Percentiles rank a stretch among this genome's conserved stretches.
Evolutionary conservation across 2,329 filamentous ascomycete species (phyloP).

Genomic region (Hirsutella thompsonii): DNA sequence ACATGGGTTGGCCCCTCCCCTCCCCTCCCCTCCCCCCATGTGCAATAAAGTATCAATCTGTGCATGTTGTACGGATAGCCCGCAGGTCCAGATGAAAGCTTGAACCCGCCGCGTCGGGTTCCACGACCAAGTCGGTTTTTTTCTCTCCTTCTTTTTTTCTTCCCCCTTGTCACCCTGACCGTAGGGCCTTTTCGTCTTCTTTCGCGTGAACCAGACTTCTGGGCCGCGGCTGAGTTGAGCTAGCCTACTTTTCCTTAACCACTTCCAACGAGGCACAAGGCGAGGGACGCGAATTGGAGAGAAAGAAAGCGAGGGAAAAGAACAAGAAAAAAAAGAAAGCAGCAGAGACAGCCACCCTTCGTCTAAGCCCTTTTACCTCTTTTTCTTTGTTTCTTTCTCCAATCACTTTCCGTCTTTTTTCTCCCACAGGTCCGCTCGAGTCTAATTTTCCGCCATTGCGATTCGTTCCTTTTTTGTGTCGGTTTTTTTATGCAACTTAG

Average conservation of each 20-base stretch:
- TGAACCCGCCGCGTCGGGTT: too few species aligned
- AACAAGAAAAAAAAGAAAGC: neutral
- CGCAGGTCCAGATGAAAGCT: too few species aligned
- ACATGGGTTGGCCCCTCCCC: neutral
- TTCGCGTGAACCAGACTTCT: too few species aligned
- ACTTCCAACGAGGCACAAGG: neutral
- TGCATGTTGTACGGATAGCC: too few species aligned
- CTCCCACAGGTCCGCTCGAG: neutral
- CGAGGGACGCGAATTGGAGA: neutral
- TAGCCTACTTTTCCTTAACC: neutral
- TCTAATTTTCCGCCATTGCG: neutral
- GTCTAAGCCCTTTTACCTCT: neutral
- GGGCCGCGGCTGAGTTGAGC: too few species aligned
- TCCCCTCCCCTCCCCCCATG: too few species aligned
- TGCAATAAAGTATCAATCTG: too few species aligned
- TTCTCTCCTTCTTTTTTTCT: too few species aligned
- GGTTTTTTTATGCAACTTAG: neutral
- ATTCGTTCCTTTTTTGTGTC: neutral
- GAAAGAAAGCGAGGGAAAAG: neutral
- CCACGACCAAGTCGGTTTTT: too few species aligned
- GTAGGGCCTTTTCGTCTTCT: too few species aligned
- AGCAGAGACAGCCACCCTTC: neutral
- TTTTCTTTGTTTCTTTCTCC: neutral
- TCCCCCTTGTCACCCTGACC: too few species aligned
- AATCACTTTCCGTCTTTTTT: neutral